Conservation (phyloP, 768 basidiomycete genomes). For the Lactifluus piperatus region DNA sequence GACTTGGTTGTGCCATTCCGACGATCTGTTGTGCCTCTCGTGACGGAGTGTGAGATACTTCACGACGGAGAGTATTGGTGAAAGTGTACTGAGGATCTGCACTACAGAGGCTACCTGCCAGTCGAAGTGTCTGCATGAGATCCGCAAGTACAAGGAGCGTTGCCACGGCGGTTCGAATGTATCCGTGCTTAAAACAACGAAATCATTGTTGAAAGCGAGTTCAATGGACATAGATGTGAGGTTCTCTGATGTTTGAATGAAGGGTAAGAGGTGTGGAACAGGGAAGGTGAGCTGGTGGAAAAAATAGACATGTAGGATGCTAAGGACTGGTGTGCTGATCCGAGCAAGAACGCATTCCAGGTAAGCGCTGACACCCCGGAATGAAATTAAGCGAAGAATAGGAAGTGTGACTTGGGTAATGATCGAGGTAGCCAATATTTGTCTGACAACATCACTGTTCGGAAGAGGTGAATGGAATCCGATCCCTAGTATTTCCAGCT, state of each 20-base stretch:
- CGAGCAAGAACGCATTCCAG: not conserved
- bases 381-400: not conserved
- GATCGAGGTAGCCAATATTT: not conserved
- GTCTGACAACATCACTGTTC: not conserved
- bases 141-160: not conserved
- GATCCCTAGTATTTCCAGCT: not conserved
- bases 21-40: fast-evolving
- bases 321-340: not conserved
- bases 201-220: not conserved
- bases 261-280: not conserved
- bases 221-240: not conserved
- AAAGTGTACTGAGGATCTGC: not conserved
- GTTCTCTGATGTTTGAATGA: not conserved
- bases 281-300: not conserved
- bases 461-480: not conserved
- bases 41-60: not conserved
- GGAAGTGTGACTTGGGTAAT: not conserved
- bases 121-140: too few species aligned
- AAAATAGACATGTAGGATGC: not conserved
- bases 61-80: not conserved
- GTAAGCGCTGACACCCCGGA: not conserved
- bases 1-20: not conserved
- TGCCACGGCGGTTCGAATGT: not conserved
- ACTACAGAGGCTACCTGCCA: not conserved
- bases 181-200: not conserved